Base-by-base conservation (phyloP, 352 stramenopile species). In the Phytophthora citricola region DNA sequence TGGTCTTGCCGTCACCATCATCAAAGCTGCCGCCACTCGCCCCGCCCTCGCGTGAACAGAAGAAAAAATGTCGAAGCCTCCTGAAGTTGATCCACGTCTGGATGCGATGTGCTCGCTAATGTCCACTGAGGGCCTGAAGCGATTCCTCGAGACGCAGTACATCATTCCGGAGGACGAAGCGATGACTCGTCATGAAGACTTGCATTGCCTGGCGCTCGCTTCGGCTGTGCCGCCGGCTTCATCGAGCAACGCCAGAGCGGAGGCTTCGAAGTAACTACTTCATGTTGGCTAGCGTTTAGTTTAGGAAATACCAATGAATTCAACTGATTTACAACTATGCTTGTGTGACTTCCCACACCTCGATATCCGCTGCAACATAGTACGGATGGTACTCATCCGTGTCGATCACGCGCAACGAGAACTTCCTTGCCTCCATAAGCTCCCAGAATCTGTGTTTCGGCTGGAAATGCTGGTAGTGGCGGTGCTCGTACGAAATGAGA, bases 401-500 rank as follows among this genome's bases (percentile, higher is more conserved):
- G 6, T 76, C 71, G 43, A 95, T 67, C 31, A 76, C 75, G 5
- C 81, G 76, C 47, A 95, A 66, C 34, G 56, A 57, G 61, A 95
- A 87, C 9, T 76, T 69, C 9, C 45, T 66, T 7, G 59, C 59
- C 8, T 69, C 11, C 55, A 95, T 82, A 20, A 97, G 78, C 20
- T 86, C 66, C 81, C 83, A 93, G 58, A 97, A 97, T 11, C 67
- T 76, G 14, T 69, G 47, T 44, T 94, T 95, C 0, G 90, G 85
- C 58, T 97, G 76, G 46, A 96, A 97, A 6, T 75, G 66, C 39
- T 83, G 69, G 63, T 92, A 97, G 58, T 93, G 81, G 17, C 88
- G 83, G 43, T 96, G 79, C 63, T 98, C 92, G 69, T 94, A 97
- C 29, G 89, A 95, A 54, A 98, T 90, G 38, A 97, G 58, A 22